Percentiles rank a stretch among this genome's conserved stretches.
Conservation (phyloP, 2,329 filamentous ascomycete genomes). For the Leptographium procerum region DNA sequence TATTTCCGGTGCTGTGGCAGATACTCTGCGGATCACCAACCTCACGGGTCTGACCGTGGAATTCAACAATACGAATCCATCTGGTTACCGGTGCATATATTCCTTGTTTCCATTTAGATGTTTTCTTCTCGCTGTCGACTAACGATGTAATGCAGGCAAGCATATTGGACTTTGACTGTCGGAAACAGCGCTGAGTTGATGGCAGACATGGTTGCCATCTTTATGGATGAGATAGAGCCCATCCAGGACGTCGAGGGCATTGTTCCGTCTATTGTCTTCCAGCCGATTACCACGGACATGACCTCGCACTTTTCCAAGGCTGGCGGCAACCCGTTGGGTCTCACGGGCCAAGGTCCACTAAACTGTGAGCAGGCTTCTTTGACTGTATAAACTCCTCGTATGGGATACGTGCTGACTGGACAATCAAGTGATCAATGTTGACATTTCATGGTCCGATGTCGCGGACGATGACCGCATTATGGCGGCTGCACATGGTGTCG, state of each 20-base stretch:
- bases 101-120: neutral
- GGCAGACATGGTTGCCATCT: conserved; percentile 4
- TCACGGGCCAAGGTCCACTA: conserved; percentile 14
- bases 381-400: neutral
- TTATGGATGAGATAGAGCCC: conserved; percentile 6
- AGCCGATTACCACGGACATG: conserved; percentile 16
- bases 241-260: neutral
- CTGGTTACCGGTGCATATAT: neutral
- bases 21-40: neutral
- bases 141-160: neutral
- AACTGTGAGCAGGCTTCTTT: neutral
- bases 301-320: conserved; percentile 20
- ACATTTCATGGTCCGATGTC: conserved; percentile 14
- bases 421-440: conserved; percentile 11
- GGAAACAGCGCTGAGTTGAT: conserved; percentile 11
- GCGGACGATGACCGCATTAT: conserved; percentile 21
- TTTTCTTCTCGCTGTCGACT: neutral
- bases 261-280: conserved; percentile 7
- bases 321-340: conserved; percentile 30
- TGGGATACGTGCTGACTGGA: neutral
- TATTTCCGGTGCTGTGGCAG: neutral
- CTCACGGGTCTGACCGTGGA: neutral
- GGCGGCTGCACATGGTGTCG: conserved; percentile 10
- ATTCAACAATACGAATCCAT: conserved; percentile 2
- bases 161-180: conserved; percentile 4